Evolutionary conservation across 164 flowering plant species (phyloP), one percentile per base, ranked within the genome.

Genomic region (Berberis thunbergii): DNA sequence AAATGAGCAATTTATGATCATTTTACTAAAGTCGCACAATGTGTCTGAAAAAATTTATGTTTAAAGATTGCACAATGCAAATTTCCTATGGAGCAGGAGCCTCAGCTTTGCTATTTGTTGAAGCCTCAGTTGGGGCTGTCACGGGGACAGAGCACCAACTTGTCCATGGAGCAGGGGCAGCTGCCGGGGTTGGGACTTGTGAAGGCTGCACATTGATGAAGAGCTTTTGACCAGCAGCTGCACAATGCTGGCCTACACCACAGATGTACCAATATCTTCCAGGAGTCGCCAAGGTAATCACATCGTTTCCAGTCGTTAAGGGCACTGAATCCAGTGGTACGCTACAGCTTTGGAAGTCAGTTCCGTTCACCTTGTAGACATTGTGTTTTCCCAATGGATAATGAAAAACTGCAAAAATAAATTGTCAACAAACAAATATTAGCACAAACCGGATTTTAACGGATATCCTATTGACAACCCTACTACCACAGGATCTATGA

Each of bases 191-290:
- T 43, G 26, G 26, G 26, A 26, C 26, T 26, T 46, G 7, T 64
- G 11, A 41, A 26, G 72, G 43, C 42, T 57, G 49, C 44, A 71
- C 80, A 38, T 68, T 63, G 11, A 71, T 71, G 40, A 48, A 50
- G 2, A 77, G 71, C 57, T 70, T 67, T 49, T 62, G 69, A 50
- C 72, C 74, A 2, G 73, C 69, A 6, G 39, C 3, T 3, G 41
- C 62, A 53, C 79, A 77, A 46, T 77, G 83, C 4, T 72, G n/a
- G 12, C 61, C 70, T 40, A 73, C 62, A 2, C 81, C 81, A 44
- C 83, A 73, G 53, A 80, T 69, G 74, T 80, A 80, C 80, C 80
- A 79, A 54, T 79, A 73, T 10, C 38, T 75, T 9, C 80, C 81
- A 0, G 79, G 76, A 0, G 73, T 54, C 0, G 70, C 60, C 0